Evolutionary conservation across 2,329 filamentous ascomycete genomes (phyloP), one percentile per base, ranked within the genome.

Genomic region (Colletotrichum sp.): DNA sequence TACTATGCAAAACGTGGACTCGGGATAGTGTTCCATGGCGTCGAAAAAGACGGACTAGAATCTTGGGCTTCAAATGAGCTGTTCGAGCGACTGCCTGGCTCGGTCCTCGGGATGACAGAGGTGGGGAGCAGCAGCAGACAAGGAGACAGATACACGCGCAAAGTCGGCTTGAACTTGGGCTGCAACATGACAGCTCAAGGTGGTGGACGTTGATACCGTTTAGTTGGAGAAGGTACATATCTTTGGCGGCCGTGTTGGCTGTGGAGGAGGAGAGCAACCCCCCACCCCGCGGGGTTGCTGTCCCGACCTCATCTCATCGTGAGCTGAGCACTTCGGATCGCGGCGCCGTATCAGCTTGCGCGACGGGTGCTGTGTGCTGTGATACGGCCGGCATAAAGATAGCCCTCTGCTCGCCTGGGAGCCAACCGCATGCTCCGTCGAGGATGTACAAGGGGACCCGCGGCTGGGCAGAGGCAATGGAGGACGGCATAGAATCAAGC

Each of bases 311-410:
- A 64, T 67, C 70, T 64, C 73, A 58, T 48, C 16, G 26, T 67
- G 73, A 75, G 73, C 73, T 73, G 69, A 75, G 69, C 18, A 64
- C 12, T 38, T 73, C 70, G 70, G 64, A 73, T 68, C 70, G 70
- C 26, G 70, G 34, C 48, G 70, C 64, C 58, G 73, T 60, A 64
- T 65, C 70, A 75, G 73, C 73, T 58, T 21, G 43, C 57, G 36
- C 57, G 36, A 36, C 64, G 55, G 73, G 73, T 57, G 43, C 67
- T 52, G 70, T 32, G 57, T 55, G 13, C 43, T 69, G 73, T 69
- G 64, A 69, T 73, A 75, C 58, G 73, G 48, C 58, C 43, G 57
- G 58, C 70, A 75, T 28, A 68, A 68, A 65, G 58, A 73, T 36
- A 58, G 64, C 64, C 32, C 38, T 63, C 13, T 26, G 32, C 34